Base-by-base conservation (phyloP, 306 rosid species). In the Erythrophleum fordii region DNA sequence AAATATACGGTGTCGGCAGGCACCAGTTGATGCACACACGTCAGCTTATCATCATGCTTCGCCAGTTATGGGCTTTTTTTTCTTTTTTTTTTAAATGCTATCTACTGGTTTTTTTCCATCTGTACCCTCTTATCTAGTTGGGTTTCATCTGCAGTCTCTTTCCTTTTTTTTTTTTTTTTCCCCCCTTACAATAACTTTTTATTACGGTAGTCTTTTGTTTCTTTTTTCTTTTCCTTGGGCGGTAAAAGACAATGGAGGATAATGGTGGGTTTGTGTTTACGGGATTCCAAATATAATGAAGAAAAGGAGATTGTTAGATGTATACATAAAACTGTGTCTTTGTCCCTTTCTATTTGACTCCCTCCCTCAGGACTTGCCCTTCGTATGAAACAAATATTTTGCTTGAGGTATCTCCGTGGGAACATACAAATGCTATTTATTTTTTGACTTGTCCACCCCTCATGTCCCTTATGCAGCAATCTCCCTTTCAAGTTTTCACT, bases 311-410 rank as follows among this genome's bases (percentile, higher is more conserved):
- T 41, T 49, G 35, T 28, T 7, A 82, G 41, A 14, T 17, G 52
- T 58, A 44, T 53, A 4, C 18, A 73, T 1, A 5, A 25, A 23
- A 42, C 10, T 69, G 71, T 2, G 34, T 65, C 35, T 39, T 56
- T 81, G 86, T 82, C 82, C 68, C 72, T 56, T 67, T 82, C 75
- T 69, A 80, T 61, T 77, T 72, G 89, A 85, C 85, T 78, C 75
- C 34, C 71, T 72, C 22, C 69, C 31, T 1, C 4, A 49, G 55
- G 71, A 72, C 69, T 67, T 77, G n/a, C 77, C 60, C 60, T 81
- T 77, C 25, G 8, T 6, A 6, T n/a, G 20, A 69, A 6, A 53
- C 25, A 37, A 13, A 80, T 4, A 53, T 42, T 31, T 25, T 26
- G 34, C 37, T 76, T 44, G 66, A 58, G 56, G 37, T 64, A 25